Evolutionary conservation across 139 green algal species (phyloP).

Genomic region (Limnomonas spitsbergensis): DNA sequence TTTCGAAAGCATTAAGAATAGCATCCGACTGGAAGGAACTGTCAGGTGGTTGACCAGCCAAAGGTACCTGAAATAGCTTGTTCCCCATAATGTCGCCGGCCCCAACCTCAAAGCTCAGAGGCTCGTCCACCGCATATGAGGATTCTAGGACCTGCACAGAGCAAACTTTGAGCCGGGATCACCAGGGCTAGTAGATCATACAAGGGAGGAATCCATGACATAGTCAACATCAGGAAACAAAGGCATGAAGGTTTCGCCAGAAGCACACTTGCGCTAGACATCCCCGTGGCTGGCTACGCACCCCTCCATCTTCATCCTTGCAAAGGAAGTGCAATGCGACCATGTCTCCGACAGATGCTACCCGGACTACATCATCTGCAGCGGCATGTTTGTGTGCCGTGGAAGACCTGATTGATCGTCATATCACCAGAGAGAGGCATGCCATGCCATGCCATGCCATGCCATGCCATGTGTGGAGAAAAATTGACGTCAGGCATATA

Average conservation of each 20-base stretch:
- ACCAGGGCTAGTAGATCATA: background rate
- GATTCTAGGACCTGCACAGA: conserved; percentile 44
- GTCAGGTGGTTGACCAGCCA: too few species aligned
- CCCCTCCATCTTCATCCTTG: conserved; percentile 55
- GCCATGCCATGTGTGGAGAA: too few species aligned
- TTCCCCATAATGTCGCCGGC: conserved; percentile 81
- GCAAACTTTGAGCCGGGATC: too few species aligned
- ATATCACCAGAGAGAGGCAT: too few species aligned
- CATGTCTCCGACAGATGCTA: conserved; percentile 56
- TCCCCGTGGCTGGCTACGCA: conserved; percentile 22
- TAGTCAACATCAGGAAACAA: too few species aligned
- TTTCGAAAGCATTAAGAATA: too few species aligned
- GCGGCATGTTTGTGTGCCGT: background rate
- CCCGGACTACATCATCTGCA: conserved; percentile 26
- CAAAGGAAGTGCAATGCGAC: conserved; percentile 59
- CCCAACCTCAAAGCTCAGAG: conserved; percentile 80
- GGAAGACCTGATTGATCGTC: background rate
- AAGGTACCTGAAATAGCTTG: conserved; percentile 68
- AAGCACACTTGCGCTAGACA: background rate
- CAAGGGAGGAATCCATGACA: background rate
- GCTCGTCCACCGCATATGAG: conserved; percentile 46
- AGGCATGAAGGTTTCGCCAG: background rate
- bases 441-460: too few species aligned
- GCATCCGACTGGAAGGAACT: too few species aligned
- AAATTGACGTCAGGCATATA: too few species aligned